These are phyloP conservation scores for Barnettozyma botsteinii DNA, from an alignment of 805 yeast genomes.

Conservation along the genomic window DNA sequence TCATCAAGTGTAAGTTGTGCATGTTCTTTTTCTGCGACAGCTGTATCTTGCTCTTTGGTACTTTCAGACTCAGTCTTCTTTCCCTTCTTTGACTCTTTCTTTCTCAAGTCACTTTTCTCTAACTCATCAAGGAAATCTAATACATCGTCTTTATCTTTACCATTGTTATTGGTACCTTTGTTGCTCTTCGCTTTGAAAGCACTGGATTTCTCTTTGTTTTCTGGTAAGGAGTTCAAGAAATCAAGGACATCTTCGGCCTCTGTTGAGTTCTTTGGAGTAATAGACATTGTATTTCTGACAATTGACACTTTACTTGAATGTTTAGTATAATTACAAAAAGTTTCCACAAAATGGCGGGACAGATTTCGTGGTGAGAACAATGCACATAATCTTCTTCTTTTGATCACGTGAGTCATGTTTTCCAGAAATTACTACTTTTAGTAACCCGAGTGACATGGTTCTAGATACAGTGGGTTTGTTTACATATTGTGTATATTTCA, in stretches of 20 bases:
- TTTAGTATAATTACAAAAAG: too few relatives aligned
- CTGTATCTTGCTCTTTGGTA: slow-evolving; percentile 13
- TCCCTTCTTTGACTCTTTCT: slow-evolving; percentile 15
- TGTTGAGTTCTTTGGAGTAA: slow-evolving; percentile 30
- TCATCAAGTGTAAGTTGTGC: slow-evolving; percentile 18
- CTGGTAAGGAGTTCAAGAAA: slow-evolving; percentile 75
- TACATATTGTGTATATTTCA: too few relatives aligned
- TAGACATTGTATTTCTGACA: slow-evolving; percentile 14
- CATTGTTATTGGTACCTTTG: slow-evolving; percentile 30
- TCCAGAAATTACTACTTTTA: too few relatives aligned
- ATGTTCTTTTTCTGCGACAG: slow-evolving; percentile 17
- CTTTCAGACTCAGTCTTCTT: slow-evolving; percentile 6
- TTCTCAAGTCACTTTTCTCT: slow-evolving; percentile 34
- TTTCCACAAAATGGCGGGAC: too few relatives aligned
- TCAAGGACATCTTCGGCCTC: slow-evolving; percentile 75
- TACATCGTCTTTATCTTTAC: slow-evolving; percentile 30
- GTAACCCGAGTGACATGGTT: too few relatives aligned
- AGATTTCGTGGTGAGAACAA: too few relatives aligned
- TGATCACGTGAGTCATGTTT: too few relatives aligned
- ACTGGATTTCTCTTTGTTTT: slow-evolving; percentile 27
- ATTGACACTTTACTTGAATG: too few relatives aligned
- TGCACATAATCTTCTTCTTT: too few relatives aligned
- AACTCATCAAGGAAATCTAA: slow-evolving; percentile 55
- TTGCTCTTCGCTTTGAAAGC: slow-evolving; percentile 30
- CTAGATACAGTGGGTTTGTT: too few relatives aligned